Base-by-base conservation (phyloP, 495 filamentous ascomycete genomes). In the Cercophora sp. region DNA sequence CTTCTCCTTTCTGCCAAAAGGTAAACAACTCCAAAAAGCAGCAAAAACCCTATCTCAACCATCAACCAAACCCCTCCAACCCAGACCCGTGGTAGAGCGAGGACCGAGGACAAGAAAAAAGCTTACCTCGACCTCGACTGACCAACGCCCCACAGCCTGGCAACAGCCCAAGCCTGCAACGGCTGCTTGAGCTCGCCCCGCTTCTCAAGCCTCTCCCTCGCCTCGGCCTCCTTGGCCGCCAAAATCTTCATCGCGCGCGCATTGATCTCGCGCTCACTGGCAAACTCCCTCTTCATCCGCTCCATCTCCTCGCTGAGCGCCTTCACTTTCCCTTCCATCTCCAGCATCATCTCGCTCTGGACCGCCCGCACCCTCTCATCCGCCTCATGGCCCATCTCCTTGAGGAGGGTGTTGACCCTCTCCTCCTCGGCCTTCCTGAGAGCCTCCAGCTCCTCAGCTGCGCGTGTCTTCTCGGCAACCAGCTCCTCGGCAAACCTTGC, bases 91-190 rank as follows among this genome's bases (percentile, higher is more conserved):
- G n/a, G n/a, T n/a, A n/a, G n/a, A n/a, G n/a, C n/a, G n/a, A n/a
- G n/a, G n/a, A n/a, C n/a, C n/a, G n/a, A n/a, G n/a, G n/a, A n/a
- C n/a, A n/a, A 32, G 29, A 13, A 13, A 32, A 6, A 6, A 32
- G 18, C 41, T 54, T 34, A 54, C 51, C 43, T 54, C 34, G 51
- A 47, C 34, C 51, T 32, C 8, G 42, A 20, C 42, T 37, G 42
- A 0, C 51, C 51, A 9, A 54, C 51, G 15, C 51, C 51, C 51
- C 51, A 54, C 41, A 54, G 15, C 34, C 51, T 39, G 13, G 51
- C 51, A 20, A 54, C 51, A 1, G 51, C 51, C 51, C 51, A 54
- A 22, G 41, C 42, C 42, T 54, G 42, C 42, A 32, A 13, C 20
- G 24, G 22, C 46, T 37, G 42, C 0, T 19, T 5, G 37, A 9